These are phyloP conservation scores for Parmelia sp. DNA, from an alignment of 495 filamentous ascomycete genomes.

Conservation along the genomic window DNA sequence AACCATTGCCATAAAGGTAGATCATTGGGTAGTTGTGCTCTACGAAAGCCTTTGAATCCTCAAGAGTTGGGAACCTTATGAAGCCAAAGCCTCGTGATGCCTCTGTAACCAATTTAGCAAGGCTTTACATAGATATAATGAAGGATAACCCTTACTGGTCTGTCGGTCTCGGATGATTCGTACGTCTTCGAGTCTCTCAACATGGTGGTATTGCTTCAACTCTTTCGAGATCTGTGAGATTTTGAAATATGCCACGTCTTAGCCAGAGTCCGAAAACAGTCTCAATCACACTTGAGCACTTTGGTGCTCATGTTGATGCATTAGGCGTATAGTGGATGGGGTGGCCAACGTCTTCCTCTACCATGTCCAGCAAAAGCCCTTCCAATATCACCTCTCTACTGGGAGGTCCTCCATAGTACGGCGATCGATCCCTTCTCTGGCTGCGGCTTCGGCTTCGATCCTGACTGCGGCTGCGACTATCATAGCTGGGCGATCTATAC, in stretches of 20 bases:
- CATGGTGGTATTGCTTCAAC: conserved; percentile 51
- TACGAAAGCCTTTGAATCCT: conserved; percentile 58
- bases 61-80: conserved; percentile 55
- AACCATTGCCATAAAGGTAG: conserved; percentile 46
- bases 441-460: conserved; percentile 40
- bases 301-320: conserved; percentile 17
- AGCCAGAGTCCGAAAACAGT: conserved; percentile 36
- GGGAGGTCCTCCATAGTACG: conserved; percentile 44
- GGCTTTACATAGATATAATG: conserved; percentile 3
- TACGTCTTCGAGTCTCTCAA: conserved; percentile 56
- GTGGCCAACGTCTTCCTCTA: conserved; percentile 56
- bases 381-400: conserved; percentile 58
- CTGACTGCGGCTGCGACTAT: conserved; percentile 33
- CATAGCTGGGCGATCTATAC: conserved; percentile 46
- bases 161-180: conserved; percentile 60
- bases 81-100: conserved; percentile 61
- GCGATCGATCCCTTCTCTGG: conserved; percentile 37
- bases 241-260: conserved; percentile 40
- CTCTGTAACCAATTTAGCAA: conserved; percentile 35
- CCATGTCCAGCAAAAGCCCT: conserved; percentile 52
- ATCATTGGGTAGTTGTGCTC: conserved; percentile 60
- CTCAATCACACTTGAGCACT: conserved; percentile 23
- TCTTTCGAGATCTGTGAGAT: conserved; percentile 55
- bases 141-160: conserved; percentile 45
- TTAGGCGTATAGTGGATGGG: conserved; percentile 25